These are phyloP conservation scores for Chytriomyces sp. DNA, from an alignment of 192 early-diverging fungal genomes.

Conservation along the genomic window DNA sequence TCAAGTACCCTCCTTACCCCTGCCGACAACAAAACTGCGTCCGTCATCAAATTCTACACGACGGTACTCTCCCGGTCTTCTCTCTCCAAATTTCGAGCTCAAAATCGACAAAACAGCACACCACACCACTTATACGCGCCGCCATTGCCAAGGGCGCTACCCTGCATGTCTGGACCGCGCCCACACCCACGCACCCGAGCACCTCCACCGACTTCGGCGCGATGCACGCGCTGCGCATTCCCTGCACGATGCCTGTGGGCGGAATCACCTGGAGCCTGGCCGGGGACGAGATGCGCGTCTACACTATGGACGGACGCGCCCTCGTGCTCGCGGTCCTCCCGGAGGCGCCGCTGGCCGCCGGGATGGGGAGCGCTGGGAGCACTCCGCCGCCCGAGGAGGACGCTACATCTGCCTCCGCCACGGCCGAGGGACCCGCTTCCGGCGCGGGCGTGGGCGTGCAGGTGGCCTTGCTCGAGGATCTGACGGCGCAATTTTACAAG, in stretches of 20 bases:
- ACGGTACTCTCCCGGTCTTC: background rate
- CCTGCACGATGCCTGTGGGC: conserved; percentile 9
- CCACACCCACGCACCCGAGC: too few relatives aligned
- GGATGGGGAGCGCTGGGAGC: background rate
- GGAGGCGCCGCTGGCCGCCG: background rate
- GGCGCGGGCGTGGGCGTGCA: background rate
- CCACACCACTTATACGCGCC: background rate
- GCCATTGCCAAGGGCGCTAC: conserved; percentile 11
- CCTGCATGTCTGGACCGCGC: conserved; percentile 4
- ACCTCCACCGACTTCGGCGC: too few relatives aligned
- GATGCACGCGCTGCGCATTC: background rate
- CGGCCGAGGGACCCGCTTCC: too few relatives aligned
- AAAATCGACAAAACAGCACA: background rate
- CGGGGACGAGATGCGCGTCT: conserved; percentile 20
- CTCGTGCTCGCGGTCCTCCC: background rate
- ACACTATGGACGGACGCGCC: conserved; percentile 9
- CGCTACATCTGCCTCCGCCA: background rate
- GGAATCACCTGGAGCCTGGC: conserved; percentile 18
- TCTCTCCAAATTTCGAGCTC: background rate
- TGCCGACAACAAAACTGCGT: background rate
- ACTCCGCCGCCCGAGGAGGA: background rate
- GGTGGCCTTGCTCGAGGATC: conserved; percentile 17
- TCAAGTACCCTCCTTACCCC: background rate
- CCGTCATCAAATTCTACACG: background rate
- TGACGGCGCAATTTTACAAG: conserved; percentile 2